Evolutionary conservation across 805 yeast genomes (phyloP).

Genomic region (Ogataea salicorniae): DNA sequence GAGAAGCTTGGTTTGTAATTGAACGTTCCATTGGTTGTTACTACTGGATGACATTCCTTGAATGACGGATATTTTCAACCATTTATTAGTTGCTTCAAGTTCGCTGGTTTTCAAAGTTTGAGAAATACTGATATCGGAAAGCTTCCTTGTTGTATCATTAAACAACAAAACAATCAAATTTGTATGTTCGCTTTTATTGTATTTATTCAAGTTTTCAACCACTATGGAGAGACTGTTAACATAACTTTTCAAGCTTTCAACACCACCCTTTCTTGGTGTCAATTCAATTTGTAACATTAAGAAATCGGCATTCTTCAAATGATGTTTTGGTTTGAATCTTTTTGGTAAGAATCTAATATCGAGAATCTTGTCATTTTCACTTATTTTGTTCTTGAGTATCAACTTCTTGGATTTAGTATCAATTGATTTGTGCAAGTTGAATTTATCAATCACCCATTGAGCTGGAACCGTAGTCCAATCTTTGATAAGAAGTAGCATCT

Average conservation of each 20-base stretch:
- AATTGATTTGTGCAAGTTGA: conserved; percentile 30
- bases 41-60: neutral
- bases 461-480: conserved; percentile 44
- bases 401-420: conserved; percentile 15
- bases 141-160: conserved; percentile 1
- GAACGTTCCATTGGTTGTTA: neutral
- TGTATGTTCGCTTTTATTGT: conserved; percentile 8
- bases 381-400: neutral
- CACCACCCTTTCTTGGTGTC: conserved; percentile 9
- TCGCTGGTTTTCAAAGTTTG: neutral
- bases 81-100: neutral
- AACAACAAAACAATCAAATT: conserved; percentile 2
- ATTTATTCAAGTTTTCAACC: conserved; percentile 15
- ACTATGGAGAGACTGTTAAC: conserved; percentile 16
- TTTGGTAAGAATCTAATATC: conserved; percentile 40
- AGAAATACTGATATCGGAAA: neutral
- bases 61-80: conserved; percentile 1
- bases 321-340: conserved; percentile 31
- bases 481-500: conserved; percentile 36
- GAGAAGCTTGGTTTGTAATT: neutral
- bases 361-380: conserved; percentile 15
- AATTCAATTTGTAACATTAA: conserved; percentile 52
- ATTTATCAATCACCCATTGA: conserved; percentile 45
- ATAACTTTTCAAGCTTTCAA: conserved; percentile 10
- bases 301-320: conserved; percentile 37